Base-by-base conservation (phyloP, 345 rosid genomes). In the Syzygium aromaticum region DNA sequence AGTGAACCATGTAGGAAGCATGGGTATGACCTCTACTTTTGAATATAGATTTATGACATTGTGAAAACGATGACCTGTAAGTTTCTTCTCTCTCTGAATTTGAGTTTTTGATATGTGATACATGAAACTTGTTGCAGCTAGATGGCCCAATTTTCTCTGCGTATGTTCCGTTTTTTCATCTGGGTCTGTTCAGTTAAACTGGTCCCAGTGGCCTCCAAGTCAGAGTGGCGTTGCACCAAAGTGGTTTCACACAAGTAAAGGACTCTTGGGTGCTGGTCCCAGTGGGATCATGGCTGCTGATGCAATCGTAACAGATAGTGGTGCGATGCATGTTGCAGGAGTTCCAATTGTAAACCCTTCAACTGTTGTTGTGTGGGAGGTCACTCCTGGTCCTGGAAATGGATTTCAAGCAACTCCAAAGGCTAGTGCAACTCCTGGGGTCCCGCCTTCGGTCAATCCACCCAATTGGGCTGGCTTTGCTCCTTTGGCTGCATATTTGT, bases 241-340 rank as follows among this genome's bases (percentile, higher is more conserved):
- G 91, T 98, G 99, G 99, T 98, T 98, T 93, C 91, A 90, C 93
- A 95, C 99, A n/a, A 95, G 95, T 93, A 98, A 95, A 93, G 99
- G 98, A 87, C 96, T 98, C 84, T 91, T 98, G 94, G 99, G 99
- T 90, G 99, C 99, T 77, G 99, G 99, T 53, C 99, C 99, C 88
- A 96, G 99, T 90, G 99, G 99, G 59, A 98, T 98, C 89, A 96
- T 98, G 99, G 99, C 99, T 90, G 99, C 99, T 86, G 99, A 98
- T 96, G 99, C 98, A 77, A 96, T 98, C 77, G 90, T 96, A 92
- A 98, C 99, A 5, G 99, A 98, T 88, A 95, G 96, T 88, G 99
- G 99, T 87, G 98, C 98, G 84, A 93, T 98, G 98, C 99, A 96
- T 90, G 97, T 98, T 88, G 99, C 99, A 51, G 99, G 99, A 54